These are phyloP conservation scores for Podospora anserina DNA, from an alignment of 495 filamentous ascomycete genomes.

Conservation along the genomic window DNA sequence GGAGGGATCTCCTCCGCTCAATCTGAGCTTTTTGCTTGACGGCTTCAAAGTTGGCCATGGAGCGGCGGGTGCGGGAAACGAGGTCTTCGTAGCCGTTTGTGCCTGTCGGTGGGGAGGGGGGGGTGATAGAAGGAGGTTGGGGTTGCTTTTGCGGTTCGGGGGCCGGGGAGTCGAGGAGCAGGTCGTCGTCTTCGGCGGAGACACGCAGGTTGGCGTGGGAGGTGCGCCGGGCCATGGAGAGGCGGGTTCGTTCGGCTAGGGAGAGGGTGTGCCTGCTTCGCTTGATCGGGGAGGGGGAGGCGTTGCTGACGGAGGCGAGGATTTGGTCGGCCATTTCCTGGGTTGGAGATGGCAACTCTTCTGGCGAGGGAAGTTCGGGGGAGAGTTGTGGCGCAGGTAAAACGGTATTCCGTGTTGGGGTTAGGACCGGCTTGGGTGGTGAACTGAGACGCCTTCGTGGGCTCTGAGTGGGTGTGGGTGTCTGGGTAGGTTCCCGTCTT, in stretches of 20 bases:
- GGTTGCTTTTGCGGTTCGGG: constrained; percentile 20
- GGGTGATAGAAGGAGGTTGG: constrained; percentile 28
- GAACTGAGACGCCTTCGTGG: constrained; percentile 18
- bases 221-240: constrained; percentile 46
- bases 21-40: constrained; percentile 53
- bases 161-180: constrained; percentile 25
- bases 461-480: constrained; percentile 15
- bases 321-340: constrained; percentile 54
- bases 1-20: constrained; percentile 52
- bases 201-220: constrained; percentile 32
- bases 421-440: constrained; percentile 9
- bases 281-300: constrained; percentile 53
- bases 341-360: constrained; percentile 38
- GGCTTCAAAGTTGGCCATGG: constrained; percentile 64
- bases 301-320: constrained; percentile 51
- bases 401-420: background rate
- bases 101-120: constrained; percentile 1
- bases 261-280: constrained; percentile 51
- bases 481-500: background rate
- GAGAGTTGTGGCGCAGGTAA: constrained; percentile 3
- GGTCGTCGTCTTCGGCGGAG: constrained; percentile 7
- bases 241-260: constrained; percentile 51
- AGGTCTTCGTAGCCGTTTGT: constrained; percentile 46
- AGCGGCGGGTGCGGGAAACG: constrained; percentile 73
- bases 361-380: constrained; percentile 16